Percentiles rank a stretch among this genome's conserved stretches.
Evolutionary conservation across 2,329 filamentous ascomycete genomes (phyloP).

Genomic region (Penicillium rolfsii): DNA sequence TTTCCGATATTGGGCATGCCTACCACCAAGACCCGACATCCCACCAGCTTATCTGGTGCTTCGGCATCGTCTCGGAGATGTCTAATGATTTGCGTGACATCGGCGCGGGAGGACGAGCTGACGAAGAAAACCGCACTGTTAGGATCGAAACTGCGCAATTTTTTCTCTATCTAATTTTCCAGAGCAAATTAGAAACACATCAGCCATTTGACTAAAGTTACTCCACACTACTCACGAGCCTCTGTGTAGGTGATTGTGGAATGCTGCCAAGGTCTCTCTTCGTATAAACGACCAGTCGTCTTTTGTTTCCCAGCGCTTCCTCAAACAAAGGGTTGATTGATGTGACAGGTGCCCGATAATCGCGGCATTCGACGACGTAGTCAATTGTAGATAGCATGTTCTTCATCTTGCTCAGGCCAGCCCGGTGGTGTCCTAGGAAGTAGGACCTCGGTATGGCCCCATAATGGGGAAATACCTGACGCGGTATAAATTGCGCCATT

Average conservation of each 20-base stretch:
- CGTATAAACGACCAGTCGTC: slow-evolving; percentile 86
- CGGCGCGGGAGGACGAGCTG: slow-evolving; percentile 36
- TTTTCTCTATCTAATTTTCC: slow-evolving; percentile 35
- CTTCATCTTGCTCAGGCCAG: slow-evolving; percentile 81
- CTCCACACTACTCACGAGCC: slow-evolving; percentile 37
- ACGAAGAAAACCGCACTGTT: slow-evolving; percentile 43
- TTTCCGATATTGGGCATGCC: slow-evolving; percentile 99
- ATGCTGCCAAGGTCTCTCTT: slow-evolving; percentile 74
- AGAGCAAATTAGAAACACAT: neutral
- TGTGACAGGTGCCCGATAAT: slow-evolving; percentile 86
- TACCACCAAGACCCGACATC: slow-evolving; percentile 83
- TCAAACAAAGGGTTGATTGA: slow-evolving; percentile 91
- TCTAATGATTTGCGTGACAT: slow-evolving; percentile 39
- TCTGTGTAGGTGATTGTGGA: slow-evolving; percentile 45
- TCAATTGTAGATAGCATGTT: slow-evolving; percentile 77
- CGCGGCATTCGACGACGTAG: slow-evolving; percentile 90
- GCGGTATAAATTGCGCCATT: slow-evolving; percentile 67
- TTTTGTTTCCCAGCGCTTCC: slow-evolving; percentile 69
- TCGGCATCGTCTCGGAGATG: slow-evolving; percentile 37
- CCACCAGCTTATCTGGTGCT: slow-evolving; percentile 62
- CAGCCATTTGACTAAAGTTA: neutral
- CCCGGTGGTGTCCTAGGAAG: slow-evolving; percentile 89
- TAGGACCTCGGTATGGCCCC: slow-evolving; percentile 82
- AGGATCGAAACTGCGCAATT: slow-evolving; percentile 39
- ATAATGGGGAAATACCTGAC: slow-evolving; percentile 71